Percentiles rank a stretch among this genome's conserved stretches.
Conservation (phyloP, 2,329 filamentous ascomycete species). For the Lachnellula occidentalis region DNA sequence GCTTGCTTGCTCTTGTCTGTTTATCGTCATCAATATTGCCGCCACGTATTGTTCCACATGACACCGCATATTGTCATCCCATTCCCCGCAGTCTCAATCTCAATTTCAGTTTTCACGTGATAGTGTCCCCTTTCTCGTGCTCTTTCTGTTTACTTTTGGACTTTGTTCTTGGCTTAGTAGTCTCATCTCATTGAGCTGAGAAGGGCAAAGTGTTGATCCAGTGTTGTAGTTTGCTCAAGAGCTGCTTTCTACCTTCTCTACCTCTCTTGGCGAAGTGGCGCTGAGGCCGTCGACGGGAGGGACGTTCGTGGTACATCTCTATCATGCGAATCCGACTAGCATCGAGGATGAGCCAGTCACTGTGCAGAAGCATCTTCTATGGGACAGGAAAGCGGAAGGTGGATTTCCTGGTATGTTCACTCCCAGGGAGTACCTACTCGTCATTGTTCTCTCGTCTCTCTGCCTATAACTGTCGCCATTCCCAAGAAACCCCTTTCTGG, state of each 20-base stretch:
- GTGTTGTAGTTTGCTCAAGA: conserved; percentile 77
- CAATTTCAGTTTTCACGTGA: conserved; percentile 1
- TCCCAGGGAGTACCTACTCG: neutral
- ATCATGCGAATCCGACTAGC: conserved; percentile 25
- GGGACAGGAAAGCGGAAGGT: conserved; percentile 82
- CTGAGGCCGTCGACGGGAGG: conserved; percentile 82
- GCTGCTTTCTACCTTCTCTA: conserved; percentile 86
- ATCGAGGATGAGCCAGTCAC: conserved; percentile 15
- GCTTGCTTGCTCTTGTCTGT: neutral
- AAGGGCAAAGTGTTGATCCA: neutral
- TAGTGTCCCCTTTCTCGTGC: neutral
- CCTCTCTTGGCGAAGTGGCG: conserved; percentile 77
- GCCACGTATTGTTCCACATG: neutral
- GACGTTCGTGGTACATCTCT: conserved; percentile 70
- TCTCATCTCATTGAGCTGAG: too few relatives aligned
- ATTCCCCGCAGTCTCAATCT: conserved; percentile 3
- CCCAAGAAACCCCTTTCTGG: neutral
- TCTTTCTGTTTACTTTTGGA: neutral
- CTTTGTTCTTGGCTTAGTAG: neutral
- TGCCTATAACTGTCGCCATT: neutral
- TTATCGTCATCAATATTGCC: neutral
- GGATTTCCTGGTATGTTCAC: conserved; percentile 68
- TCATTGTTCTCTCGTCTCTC: neutral
- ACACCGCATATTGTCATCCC: neutral
- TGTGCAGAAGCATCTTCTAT: conserved; percentile 55